Conservation (phyloP, 805 yeast species). For the Komagataella ulmi region DNA sequence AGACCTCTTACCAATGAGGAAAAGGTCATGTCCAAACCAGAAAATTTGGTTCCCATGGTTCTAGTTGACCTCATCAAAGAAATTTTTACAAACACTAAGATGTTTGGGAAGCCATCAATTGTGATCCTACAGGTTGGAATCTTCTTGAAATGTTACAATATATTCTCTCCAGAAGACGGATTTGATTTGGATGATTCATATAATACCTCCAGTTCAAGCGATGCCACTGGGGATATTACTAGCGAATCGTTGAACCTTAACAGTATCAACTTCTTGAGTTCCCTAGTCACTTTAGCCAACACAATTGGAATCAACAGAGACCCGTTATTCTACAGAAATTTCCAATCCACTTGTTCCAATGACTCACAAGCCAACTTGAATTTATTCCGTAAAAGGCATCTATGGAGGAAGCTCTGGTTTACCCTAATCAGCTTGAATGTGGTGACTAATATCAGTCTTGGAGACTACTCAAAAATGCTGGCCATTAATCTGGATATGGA, state of each 20-base stretch:
- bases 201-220: slow-evolving; percentile 12
- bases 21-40: slow-evolving; percentile 21
- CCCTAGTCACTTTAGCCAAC: slow-evolving; percentile 28
- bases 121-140: slow-evolving; percentile 47
- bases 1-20: slow-evolving; percentile 16
- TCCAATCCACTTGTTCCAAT: slow-evolving; percentile 10
- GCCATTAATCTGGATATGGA: slow-evolving; percentile 23
- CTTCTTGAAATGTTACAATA: slow-evolving; percentile 40
- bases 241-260: slow-evolving; percentile 16
- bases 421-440: slow-evolving; percentile 19
- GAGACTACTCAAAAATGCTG: slow-evolving; percentile 22
- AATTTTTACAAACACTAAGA: slow-evolving; percentile 25
- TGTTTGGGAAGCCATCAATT: slow-evolving; percentile 29
- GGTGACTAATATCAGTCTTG: slow-evolving; percentile 20
- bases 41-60: slow-evolving; percentile 25
- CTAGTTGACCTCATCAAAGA: slow-evolving; percentile 31
- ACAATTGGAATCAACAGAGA: slow-evolving; percentile 35
- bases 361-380: slow-evolving; percentile 14
- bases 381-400: slow-evolving; percentile 20
- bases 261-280: slow-evolving; percentile 18
- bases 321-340: slow-evolving; percentile 25
- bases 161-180: slow-evolving; percentile 45
- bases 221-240: slow-evolving; percentile 16
- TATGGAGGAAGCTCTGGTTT: slow-evolving; percentile 27
- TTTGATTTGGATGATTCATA: slow-evolving; percentile 27